These are phyloP conservation scores for Orobanche coerulescens DNA, from an alignment of 257 asterid species.

Conservation along the genomic window DNA sequence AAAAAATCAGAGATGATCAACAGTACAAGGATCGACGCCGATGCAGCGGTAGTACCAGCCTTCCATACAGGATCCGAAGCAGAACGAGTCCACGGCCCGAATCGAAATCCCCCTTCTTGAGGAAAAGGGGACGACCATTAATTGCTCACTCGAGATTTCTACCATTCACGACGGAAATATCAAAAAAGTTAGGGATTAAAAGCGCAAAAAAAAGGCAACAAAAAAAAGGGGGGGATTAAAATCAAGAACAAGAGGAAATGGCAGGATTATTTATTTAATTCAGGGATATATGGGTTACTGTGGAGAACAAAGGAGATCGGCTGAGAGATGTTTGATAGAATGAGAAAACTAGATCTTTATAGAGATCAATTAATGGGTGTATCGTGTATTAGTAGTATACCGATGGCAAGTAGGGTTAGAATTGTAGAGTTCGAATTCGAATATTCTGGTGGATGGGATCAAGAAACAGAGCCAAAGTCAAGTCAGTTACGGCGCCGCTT, in stretches of 20 bases:
- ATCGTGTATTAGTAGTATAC: background rate
- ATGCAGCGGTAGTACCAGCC: conserved; percentile 96
- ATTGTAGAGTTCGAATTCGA: background rate
- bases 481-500: background rate
- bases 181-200: background rate
- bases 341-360: background rate
- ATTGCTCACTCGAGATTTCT: conserved; percentile 34
- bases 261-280: no score
- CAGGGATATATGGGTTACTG: background rate
- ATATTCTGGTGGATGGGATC: background rate
- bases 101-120: conserved; percentile 56
- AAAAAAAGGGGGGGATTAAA: background rate
- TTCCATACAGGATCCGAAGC: conserved; percentile 63
- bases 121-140: conserved; percentile 60
- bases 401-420: background rate
- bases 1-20: background rate
- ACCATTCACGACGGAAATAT: conserved; percentile 49
- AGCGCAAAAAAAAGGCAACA: background rate
- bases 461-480: background rate
- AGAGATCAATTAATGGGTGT: background rate
- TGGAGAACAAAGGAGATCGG: background rate
- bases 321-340: background rate
- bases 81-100: conserved; percentile 36
- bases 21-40: conserved; percentile 61
- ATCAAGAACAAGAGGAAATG: background rate